Evolutionary conservation across 306 rosid genomes (phyloP), one percentile per base, ranked within the genome.

Genomic region (Cucurbita ficifolia): DNA sequence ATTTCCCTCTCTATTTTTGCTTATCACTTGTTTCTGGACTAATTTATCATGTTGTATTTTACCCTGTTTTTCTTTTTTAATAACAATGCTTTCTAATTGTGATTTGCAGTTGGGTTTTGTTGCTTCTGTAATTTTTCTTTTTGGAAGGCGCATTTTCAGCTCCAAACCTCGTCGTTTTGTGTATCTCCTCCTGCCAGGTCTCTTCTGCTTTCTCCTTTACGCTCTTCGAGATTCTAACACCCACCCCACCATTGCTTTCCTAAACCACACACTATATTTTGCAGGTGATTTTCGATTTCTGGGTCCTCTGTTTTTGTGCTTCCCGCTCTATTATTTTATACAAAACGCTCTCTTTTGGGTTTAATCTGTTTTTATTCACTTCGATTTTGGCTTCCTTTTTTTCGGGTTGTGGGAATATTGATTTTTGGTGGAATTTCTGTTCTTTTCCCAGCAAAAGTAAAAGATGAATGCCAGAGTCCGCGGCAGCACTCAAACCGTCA

Each of bases 381-480:
- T 14, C 45, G 54, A 8, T 22, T 42, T 29, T 3, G 3, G 33
- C 33, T 29, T 29, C 33, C 33, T 29, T 29, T 3, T 46, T 68
- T 75, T 74, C 49, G 53, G 43, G 45, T 60, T 14, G 43, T 77
- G 82, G 67, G 83, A 16, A 59, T 75, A 76, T 77, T 55, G 18
- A 49, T 49, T 45, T 63, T 73, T 80, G 81, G 53, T 73, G 73
- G 76, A 52, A 64, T 51, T 79, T 74, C 82, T 53, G 82, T 73
- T 84, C 77, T 55, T 84, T 85, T 82, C 72, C 79, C 70, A 76
- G 65, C 19, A 12, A 67, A 82, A 69, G 57, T 60, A 50, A 71
- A 56, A 77, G 78, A 94, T 89, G 96, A 86, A 84, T 82, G 54
- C 83, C 82, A 81, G 83, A 84, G 80, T 81, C 57, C 89, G 89